A percentile compares a stretch with the other conserved stretches of the same genome.
phyloP scores from a whole-genome alignment of 495 filamentous ascomycete species.

The Trichoderma orchidacearum region DNA sequence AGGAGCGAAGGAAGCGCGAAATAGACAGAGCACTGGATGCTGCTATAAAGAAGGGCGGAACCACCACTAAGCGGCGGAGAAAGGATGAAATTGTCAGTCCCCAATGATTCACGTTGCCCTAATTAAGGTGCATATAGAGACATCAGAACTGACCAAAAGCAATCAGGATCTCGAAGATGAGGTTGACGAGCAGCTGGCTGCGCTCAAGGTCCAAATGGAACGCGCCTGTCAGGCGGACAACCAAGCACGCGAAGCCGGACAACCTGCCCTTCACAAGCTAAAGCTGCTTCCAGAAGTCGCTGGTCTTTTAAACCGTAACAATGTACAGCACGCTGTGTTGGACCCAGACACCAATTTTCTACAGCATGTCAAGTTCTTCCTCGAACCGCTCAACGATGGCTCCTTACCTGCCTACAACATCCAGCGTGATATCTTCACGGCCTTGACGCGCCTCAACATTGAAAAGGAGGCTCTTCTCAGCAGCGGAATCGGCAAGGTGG shows the following conservation, averaged over 20 bases:
- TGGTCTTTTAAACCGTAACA: constrained; percentile 74
- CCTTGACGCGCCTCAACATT: constrained; percentile 67
- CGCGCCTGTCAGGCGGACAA: constrained; percentile 80
- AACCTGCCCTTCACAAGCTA: constrained; percentile 83
- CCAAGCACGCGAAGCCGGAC: constrained; percentile 55
- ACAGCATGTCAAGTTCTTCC: constrained; percentile 89
- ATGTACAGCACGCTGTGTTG: constrained; percentile 63
- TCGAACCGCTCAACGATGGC: constrained; percentile 88
- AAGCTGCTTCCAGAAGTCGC: constrained; percentile 90
- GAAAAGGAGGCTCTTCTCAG: constrained; percentile 79
- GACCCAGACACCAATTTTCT: constrained; percentile 93
- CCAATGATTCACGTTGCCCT: not conserved
- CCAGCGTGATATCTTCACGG: constrained; percentile 82
- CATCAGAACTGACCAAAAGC: not conserved
- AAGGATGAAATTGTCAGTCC: constrained; percentile 71
- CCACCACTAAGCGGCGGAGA: constrained; percentile 68
- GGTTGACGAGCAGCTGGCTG: constrained; percentile 79
- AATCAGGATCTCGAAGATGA: constrained; percentile 73
- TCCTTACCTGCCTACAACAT: constrained; percentile 91
- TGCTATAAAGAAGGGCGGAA: constrained; percentile 54
- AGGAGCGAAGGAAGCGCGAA: constrained; percentile 62
- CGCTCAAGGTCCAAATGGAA: constrained; percentile 82
- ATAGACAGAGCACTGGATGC: constrained; percentile 80
- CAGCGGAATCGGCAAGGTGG: constrained; percentile 89
- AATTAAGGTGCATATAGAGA: not conserved